Evolutionary conservation across 768 basidiomycete species (phyloP), one percentile per base, ranked within the genome.

Genomic region (Suillus plorans): DNA sequence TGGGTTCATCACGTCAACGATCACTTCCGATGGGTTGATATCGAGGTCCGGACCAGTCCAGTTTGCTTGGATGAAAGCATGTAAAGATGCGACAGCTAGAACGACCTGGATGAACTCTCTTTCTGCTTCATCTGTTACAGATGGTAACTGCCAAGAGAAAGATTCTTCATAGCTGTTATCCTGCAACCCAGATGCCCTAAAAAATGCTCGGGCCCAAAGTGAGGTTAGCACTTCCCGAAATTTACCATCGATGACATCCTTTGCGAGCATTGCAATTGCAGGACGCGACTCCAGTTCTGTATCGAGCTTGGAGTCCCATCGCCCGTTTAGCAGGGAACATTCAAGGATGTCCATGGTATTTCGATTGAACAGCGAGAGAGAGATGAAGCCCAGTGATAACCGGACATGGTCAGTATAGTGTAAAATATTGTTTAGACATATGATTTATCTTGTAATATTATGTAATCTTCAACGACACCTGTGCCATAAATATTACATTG

Each of bases 31-130:
- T 53, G 83, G 73, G 67, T 77, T 75, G 66, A 95, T 74, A 65
- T 87, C 79, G 50, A 97, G 83, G 70, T 91, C 84, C 3, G 97
- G 97, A 6, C 97, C 97, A 0, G 96, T 98, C 95, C 95, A 99
- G 77, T 99, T 99, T 36, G 81, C 83, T 74, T 99, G 97, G 5
- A 95, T 81, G 79, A 96, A 99, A 0, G 92, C 87, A 68, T 97
- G 94, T 28, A 98, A 81, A 67, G 89, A 90, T 7, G 94, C 88
- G 12, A 97, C 82, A 0, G 87, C 94, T 12, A 94, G 67, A 13
- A 85, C 75, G 45, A 99, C 79, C 37, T 82, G 83, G 44, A 82
- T 65, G 25, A 89, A 70, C 73, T 91, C 91, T 45, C 76, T 77
- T 50, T 84, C 82, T 16, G 74, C 69, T 3, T 77, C 75, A 58